These are phyloP conservation scores for Gryganskiella cystojenkinii DNA, from an alignment of 192 early-diverging fungal species.

Conservation along the genomic window DNA sequence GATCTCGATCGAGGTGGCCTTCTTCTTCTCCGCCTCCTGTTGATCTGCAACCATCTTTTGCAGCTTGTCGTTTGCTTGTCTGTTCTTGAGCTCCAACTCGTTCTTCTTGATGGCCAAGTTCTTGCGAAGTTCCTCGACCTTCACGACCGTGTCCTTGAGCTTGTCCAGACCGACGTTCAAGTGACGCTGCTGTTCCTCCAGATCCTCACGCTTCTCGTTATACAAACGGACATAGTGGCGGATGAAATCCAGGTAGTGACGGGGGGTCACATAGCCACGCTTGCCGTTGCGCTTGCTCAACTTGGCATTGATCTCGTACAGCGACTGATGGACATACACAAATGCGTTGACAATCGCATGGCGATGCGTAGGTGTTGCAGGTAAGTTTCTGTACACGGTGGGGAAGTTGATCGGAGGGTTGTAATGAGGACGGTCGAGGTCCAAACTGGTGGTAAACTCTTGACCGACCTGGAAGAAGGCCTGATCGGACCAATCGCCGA, in stretches of 20 bases:
- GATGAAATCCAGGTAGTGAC: slow-evolving; percentile 99
- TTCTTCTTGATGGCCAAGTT: slow-evolving; percentile 87
- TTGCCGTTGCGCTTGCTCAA: slow-evolving; percentile 85
- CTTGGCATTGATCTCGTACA: slow-evolving; percentile 87
- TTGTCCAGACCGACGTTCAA: slow-evolving; percentile 98
- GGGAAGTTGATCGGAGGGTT: slow-evolving; percentile 79
- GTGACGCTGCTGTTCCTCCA: slow-evolving; percentile 99
- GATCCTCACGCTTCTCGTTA: slow-evolving; percentile 91
- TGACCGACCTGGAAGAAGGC: slow-evolving; percentile 98
- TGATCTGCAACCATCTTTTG: slow-evolving; percentile 95
- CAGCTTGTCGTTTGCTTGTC: slow-evolving; percentile 95
- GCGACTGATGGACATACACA: slow-evolving; percentile 92
- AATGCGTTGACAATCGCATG: slow-evolving; percentile 91
- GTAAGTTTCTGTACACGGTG: slow-evolving; percentile 76
- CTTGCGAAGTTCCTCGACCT: slow-evolving; percentile 93
- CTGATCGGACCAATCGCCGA: slow-evolving; percentile 98
- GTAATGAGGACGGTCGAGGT: slow-evolving; percentile 83
- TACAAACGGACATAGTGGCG: slow-evolving; percentile 91
- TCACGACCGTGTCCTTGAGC: slow-evolving; percentile 91
- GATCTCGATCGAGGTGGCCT: slow-evolving; percentile 82
- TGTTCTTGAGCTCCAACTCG: slow-evolving; percentile 88
- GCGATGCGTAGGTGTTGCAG: slow-evolving; percentile 79
- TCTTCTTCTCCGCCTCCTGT: slow-evolving; percentile 92
- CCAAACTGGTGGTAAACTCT: slow-evolving; percentile 93
- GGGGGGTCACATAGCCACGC: slow-evolving; percentile 92